phyloP scores from a whole-genome alignment of 805 yeast genomes.

The Nakazawaea siamensis region DNA sequence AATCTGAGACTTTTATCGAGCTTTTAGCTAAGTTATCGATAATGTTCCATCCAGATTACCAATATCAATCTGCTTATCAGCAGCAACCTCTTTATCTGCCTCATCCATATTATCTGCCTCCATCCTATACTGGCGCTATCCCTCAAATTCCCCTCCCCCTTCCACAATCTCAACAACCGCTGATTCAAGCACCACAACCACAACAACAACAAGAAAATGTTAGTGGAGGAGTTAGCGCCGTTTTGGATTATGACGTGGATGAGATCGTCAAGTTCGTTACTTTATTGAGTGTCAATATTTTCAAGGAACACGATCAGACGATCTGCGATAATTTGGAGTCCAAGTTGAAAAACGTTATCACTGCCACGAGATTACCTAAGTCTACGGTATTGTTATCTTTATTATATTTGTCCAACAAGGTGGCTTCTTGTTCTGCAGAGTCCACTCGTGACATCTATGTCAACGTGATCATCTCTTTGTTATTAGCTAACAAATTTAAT shows the following conservation, averaged over 20 bases:
- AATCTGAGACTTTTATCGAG: conserved; percentile 23
- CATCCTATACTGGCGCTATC: conserved; percentile 8
- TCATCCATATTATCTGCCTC: conserved; percentile 4
- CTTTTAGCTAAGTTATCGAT: conserved; percentile 35
- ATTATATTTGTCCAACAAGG: conserved; percentile 62
- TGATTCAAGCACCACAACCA: conserved; percentile 1
- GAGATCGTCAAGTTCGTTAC: conserved; percentile 76
- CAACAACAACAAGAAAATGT: conserved; percentile 13
- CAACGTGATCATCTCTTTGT: conserved; percentile 57
- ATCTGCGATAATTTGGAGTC: conserved; percentile 39
- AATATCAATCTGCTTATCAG: conserved; percentile 2
- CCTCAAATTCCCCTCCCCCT: conserved; percentile 10
- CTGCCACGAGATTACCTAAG: conserved; percentile 83
- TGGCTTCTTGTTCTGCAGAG: conserved; percentile 19
- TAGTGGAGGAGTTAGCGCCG: conserved; percentile 70
- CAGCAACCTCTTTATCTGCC: conserved; percentile 11
- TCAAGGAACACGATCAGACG: conserved; percentile 36
- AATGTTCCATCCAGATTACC: conserved; percentile 3
- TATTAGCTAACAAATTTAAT: conserved; percentile 87
- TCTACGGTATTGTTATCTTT: conserved; percentile 74
- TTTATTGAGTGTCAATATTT: conserved; percentile 62
- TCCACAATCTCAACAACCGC: not conserved
- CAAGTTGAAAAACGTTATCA: conserved; percentile 58
- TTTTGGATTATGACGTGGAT: conserved; percentile 71
- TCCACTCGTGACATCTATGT: conserved; percentile 31